Base-by-base conservation (phyloP, 2,329 filamentous ascomycete genomes). In the Pseudocercospora macadamiae region DNA sequence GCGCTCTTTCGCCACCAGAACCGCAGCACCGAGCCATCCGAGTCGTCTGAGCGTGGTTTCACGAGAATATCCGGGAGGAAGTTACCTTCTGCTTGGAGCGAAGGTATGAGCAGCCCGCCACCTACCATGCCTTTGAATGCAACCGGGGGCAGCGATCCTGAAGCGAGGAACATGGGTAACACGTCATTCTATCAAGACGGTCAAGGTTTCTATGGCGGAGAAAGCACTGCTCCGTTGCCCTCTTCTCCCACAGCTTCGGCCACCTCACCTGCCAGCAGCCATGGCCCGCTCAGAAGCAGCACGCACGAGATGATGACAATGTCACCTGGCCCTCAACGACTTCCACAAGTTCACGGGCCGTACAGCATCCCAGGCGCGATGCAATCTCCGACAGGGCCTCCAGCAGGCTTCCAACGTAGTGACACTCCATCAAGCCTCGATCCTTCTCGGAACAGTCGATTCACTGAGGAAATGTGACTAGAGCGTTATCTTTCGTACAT, bases 31-130 rank as follows among this genome's bases (percentile, higher is more conserved):
- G 59, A 62, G 19, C 54, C 56, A 4, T 48, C 63, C 3, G 64
- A 66, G 48, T 56, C 71, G 58, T 48, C 61, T 21, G 77, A 80
- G 65, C 74, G 75, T 19, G 75, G 78, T 54, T 80, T 80, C 61
- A 76, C 79, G 45, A 70, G 77, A 7, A 73, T 81, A 9, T 79
- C 78, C 2, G 79, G 79, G 14, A 77, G 79, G 47, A 81, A 81
- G 63, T 71, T 81, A 1, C 79, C 79, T 1, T 80, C 77, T 16
- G 75, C 74, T 8, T 80, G 79, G 68, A 80, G 78, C 59, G 74
- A 76, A 57, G 79, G 79, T 56, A 78, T 80, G 76, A 77, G 71
- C 16, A 75, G 75, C 3, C 62, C 60, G 42, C 63, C 64, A 26
- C 59, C 57, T 30, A 42, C 47, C 30, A 60, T 63, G 60, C 59